Conservation (phyloP, 192 early-diverging fungal species). For the Radiomyces spectabilis region DNA sequence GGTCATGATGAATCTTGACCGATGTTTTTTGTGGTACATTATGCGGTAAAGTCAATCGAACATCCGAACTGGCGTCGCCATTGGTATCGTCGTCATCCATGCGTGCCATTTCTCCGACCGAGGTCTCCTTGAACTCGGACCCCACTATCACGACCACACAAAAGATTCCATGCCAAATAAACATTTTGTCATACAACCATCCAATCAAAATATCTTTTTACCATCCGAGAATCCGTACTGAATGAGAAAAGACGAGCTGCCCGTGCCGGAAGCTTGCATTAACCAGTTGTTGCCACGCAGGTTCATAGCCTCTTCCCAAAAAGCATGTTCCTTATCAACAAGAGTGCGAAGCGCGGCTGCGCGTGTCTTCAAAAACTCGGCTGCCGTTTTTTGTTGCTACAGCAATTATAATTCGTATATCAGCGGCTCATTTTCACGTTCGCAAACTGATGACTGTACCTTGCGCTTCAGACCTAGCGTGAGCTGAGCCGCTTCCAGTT, state of each 20-base stretch:
- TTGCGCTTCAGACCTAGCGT: conserved; percentile 26
- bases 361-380: conserved; percentile 17
- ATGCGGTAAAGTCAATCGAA: conserved; percentile 21
- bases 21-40: conserved; percentile 4
- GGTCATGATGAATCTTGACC: too few relatives aligned
- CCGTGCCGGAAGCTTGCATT: conserved; percentile 15
- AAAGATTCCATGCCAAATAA: not conserved
- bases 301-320: conserved; percentile 30
- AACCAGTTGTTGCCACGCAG: conserved; percentile 25
- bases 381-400: conserved; percentile 26
- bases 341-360: conserved; percentile 8
- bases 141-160: conserved; percentile 9
- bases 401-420: not conserved
- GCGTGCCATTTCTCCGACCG: conserved; percentile 22
- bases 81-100: not conserved
- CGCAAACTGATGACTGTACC: not conserved
- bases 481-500: conserved; percentile 19
- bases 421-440: not conserved
- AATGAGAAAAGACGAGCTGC: conserved; percentile 14
- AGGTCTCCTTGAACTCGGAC: conserved; percentile 24
- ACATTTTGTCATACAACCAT: too few relatives aligned
- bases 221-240: conserved; percentile 31
- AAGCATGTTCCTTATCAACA: conserved; percentile 26
- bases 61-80: not conserved
- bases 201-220: too few relatives aligned